Percentiles rank a stretch among this genome's conserved stretches.
These are phyloP conservation scores for Phoenix dactylifera DNA, from an alignment of 176 grass and related monocot species.

Conservation along the genomic window DNA sequence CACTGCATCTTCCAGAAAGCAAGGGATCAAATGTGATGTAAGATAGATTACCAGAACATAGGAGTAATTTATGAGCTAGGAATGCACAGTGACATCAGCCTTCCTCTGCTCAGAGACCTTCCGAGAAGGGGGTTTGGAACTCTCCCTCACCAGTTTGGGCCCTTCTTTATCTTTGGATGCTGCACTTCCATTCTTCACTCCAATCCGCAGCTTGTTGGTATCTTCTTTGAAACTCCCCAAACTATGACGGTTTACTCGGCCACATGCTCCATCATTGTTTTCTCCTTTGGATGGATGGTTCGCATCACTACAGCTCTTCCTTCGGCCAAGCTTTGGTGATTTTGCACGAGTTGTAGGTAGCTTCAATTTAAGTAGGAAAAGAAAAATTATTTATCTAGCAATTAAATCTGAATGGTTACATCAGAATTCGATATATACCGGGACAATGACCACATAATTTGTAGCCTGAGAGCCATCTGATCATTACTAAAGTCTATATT, in stretches of 20 bases:
- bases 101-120: conserved; percentile 38
- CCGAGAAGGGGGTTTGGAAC: conserved; percentile 30
- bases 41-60: not conserved
- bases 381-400: too few relatives aligned
- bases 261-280: conserved; percentile 30
- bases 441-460: too few relatives aligned
- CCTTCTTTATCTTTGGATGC: conserved; percentile 2
- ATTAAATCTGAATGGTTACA: too few relatives aligned
- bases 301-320: conserved; percentile 58
- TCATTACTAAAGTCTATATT: too few relatives aligned
- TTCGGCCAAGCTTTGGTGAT: conserved; percentile 89
- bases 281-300: conserved; percentile 48
- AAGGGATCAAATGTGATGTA: conserved; percentile 1
- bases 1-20: not conserved
- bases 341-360: conserved; percentile 87
- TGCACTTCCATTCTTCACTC: conserved; percentile 6
- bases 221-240: conserved; percentile 35
- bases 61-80: conserved; percentile 20
- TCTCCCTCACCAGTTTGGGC: conserved; percentile 22
- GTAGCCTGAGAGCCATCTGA: too few relatives aligned
- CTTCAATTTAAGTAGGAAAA: conserved; percentile 18
- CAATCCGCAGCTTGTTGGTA: conserved; percentile 19
- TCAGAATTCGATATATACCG: too few relatives aligned
- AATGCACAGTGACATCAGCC: conserved; percentile 64
- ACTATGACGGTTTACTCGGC: conserved; percentile 40